Evolutionary conservation across 352 stramenopile genomes (phyloP).

Genomic region (Globisporangium perplexum): DNA sequence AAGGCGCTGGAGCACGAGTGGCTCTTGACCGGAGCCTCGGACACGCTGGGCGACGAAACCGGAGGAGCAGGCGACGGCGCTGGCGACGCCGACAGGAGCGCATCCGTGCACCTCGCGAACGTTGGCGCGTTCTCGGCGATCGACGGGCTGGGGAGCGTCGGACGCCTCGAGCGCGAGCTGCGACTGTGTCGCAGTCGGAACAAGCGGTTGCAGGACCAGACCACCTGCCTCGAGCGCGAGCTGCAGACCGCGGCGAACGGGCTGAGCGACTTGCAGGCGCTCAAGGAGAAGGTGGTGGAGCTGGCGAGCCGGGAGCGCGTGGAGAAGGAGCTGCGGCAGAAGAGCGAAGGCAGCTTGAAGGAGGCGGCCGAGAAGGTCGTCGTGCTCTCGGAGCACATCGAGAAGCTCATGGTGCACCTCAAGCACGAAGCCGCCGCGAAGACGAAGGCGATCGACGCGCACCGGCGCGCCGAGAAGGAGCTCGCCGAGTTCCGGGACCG

Average conservation of each 20-base stretch:
- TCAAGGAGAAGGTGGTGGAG: conserved; percentile 78
- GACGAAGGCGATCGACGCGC: conserved; percentile 70
- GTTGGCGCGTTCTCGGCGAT: conserved; percentile 58
- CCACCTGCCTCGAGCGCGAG: conserved; percentile 47
- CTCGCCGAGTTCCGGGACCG: conserved; percentile 60
- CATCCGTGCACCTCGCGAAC: conserved; percentile 40
- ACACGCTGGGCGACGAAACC: neutral
- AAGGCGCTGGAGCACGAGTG: conserved; percentile 61
- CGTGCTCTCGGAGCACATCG: conserved; percentile 92
- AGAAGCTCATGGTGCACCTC: conserved; percentile 96
- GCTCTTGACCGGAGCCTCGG: conserved; percentile 25
- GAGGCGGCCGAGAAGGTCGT: conserved; percentile 84
- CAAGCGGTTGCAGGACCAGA: conserved; percentile 54
- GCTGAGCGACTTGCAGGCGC: conserved; percentile 51
- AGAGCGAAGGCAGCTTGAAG: conserved; percentile 55
- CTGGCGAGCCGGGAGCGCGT: conserved; percentile 70
- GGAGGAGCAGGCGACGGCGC: neutral
- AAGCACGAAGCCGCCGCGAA: conserved; percentile 95
- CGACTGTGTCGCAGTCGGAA: conserved; percentile 62
- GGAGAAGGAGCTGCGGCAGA: conserved; percentile 83
- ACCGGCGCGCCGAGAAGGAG: conserved; percentile 80
- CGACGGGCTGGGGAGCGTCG: conserved; percentile 48
- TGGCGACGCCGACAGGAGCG: neutral
- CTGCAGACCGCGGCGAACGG: conserved; percentile 34
- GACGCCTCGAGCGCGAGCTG: conserved; percentile 65